Conservation (phyloP, 2,329 filamentous ascomycete species). For the Atkinsonella texensis region DNA sequence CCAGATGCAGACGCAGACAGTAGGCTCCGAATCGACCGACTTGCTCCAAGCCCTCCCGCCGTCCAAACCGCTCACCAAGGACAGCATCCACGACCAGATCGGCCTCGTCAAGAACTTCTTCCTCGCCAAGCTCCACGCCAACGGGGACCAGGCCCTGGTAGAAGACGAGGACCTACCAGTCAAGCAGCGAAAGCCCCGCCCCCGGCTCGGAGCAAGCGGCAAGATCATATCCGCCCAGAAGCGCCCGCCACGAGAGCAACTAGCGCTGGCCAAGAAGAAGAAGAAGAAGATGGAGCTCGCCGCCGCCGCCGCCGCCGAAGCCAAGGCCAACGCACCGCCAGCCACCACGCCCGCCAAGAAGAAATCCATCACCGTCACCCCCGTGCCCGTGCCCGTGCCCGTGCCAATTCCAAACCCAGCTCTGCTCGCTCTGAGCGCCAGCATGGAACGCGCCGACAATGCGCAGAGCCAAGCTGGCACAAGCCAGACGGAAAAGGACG, state of each 20-base stretch:
- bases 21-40: constrained; percentile 43
- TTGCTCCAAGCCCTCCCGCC: constrained; percentile 57
- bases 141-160: constrained; percentile 65
- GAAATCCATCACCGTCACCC: constrained; percentile 27
- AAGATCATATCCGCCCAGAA: constrained; percentile 83
- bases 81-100: constrained; percentile 69
- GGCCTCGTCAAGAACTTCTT: constrained; percentile 88
- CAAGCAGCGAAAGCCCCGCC: constrained; percentile 72
- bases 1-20: constrained; percentile 59
- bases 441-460: constrained; percentile 48
- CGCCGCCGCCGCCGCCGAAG: constrained; percentile 38
- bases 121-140: constrained; percentile 74
- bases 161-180: constrained; percentile 92
- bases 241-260: constrained; percentile 68
- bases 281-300: constrained; percentile 60
- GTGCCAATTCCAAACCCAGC: constrained; percentile 24
- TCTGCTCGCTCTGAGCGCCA: constrained; percentile 28
- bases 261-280: constrained; percentile 76
- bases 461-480: constrained; percentile 45
- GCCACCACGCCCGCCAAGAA: constrained; percentile 41
- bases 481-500: constrained; percentile 56
- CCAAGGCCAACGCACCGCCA: constrained; percentile 19
- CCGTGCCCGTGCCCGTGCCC: constrained; percentile 13
- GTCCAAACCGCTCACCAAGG: constrained; percentile 65
- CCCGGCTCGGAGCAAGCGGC: constrained; percentile 56